phyloP scores from a whole-genome alignment of 441 rosid species.

The Cnidoscolus chayamansa region DNA sequence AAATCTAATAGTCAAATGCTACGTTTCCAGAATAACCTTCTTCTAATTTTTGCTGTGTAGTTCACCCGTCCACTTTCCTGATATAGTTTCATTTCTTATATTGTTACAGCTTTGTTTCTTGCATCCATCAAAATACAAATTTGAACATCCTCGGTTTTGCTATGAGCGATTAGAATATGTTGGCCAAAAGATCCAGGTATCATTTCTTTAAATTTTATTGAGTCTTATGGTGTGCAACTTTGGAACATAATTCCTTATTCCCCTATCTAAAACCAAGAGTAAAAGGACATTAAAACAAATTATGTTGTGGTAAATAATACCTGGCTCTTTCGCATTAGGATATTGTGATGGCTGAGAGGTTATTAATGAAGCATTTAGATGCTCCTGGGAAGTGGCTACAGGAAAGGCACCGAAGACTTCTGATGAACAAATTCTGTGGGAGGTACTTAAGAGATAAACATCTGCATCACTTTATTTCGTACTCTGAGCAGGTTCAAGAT shows the following conservation, averaged over 20 bases:
- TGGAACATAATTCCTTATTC: background rate
- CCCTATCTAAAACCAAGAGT: background rate
- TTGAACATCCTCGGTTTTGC: constrained; percentile 91
- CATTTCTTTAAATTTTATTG: background rate
- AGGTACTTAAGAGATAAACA: constrained; percentile 72
- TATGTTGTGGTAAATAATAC: background rate
- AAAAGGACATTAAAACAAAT: constrained; percentile 1
- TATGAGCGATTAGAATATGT: constrained; percentile 78
- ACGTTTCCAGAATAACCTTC: background rate
- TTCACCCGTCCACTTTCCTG: constrained; percentile 14
- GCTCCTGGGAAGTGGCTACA: constrained; percentile 91
- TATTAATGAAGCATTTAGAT: constrained; percentile 88
- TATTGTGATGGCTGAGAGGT: constrained; percentile 82
- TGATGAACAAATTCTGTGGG: constrained; percentile 93
- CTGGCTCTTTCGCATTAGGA: constrained; percentile 41
- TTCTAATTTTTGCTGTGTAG: background rate
- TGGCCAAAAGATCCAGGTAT: constrained; percentile 96
- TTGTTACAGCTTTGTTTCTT: constrained; percentile 75
- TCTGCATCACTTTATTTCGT: constrained; percentile 57
- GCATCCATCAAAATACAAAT: constrained; percentile 93
- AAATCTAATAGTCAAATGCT: constrained; percentile 8
- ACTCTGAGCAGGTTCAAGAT: constrained; percentile 74
- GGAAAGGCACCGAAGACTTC: constrained; percentile 74
- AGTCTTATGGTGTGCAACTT: too few species aligned
- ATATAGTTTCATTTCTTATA: constrained; percentile 19